Conservation (phyloP, 768 basidiomycete species). For the Panaeolus papilionaceus region DNA sequence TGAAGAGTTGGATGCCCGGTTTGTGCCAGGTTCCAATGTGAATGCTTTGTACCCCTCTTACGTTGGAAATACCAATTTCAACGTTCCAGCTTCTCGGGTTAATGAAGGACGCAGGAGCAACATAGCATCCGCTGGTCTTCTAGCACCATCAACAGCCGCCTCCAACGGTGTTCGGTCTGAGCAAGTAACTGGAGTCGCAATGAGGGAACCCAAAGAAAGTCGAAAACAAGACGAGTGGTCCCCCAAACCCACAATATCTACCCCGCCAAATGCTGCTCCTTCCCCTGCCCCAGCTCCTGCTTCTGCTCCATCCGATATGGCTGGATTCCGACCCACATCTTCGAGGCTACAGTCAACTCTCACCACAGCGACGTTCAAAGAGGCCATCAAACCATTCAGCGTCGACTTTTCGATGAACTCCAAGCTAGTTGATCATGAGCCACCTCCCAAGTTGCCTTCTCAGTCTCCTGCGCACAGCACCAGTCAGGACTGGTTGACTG, state of each 20-base stretch:
- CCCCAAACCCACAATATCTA: neutral
- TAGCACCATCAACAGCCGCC: slow-evolving; percentile 23
- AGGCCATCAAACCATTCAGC: slow-evolving; percentile 7
- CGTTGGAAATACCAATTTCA: slow-evolving; percentile 21
- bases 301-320: neutral
- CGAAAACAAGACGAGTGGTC: slow-evolving; percentile 18
- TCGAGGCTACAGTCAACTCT: neutral
- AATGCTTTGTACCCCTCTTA: slow-evolving; percentile 33
- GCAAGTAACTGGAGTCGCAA: slow-evolving; percentile 59
- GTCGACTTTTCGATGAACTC: slow-evolving; percentile 1
- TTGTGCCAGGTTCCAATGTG: slow-evolving; percentile 24
- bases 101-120: slow-evolving; percentile 21
- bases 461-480: neutral
- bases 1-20: slow-evolving; percentile 75
- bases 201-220: slow-evolving; percentile 46
- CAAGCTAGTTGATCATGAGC: neutral
- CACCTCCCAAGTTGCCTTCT: slow-evolving; percentile 21
- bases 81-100: slow-evolving; percentile 23
- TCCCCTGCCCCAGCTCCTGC: neutral
- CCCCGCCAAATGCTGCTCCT: neutral
- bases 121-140: slow-evolving; percentile 19
- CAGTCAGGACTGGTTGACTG: slow-evolving; percentile 77
- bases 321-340: slow-evolving; percentile 10
- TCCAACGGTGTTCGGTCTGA: slow-evolving; percentile 55
- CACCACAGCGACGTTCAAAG: slow-evolving; percentile 11